Evolutionary conservation across 2,329 filamentous ascomycete species (phyloP).

Genomic region (Stylonectria norvegica): DNA sequence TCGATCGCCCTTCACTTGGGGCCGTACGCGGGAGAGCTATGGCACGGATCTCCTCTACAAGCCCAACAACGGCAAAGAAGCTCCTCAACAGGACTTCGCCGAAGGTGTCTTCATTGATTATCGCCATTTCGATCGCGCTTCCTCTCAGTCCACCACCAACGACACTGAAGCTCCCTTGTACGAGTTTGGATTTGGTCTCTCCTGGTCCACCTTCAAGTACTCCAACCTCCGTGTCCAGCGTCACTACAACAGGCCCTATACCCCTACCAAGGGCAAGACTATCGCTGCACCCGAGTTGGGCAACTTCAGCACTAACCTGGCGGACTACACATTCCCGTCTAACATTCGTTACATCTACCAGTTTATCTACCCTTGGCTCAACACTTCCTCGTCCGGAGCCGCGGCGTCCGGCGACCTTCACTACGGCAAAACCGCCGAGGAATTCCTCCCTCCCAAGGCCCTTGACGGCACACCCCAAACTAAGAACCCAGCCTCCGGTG

Average conservation of each 20-base stretch:
- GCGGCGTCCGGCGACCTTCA: slow-evolving; percentile 55
- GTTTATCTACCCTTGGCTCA: slow-evolving; percentile 71
- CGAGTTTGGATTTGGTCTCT: slow-evolving; percentile 78
- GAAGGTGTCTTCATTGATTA: slow-evolving; percentile 79
- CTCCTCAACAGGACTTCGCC: slow-evolving; percentile 69
- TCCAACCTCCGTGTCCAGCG: slow-evolving; percentile 60
- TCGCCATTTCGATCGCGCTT: slow-evolving; percentile 62
- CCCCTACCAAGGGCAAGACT: slow-evolving; percentile 59
- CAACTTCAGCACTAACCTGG: slow-evolving; percentile 58
- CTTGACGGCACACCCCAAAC: slow-evolving; percentile 56
- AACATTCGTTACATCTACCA: slow-evolving; percentile 48
- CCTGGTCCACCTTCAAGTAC: slow-evolving; percentile 76
- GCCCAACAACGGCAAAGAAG: slow-evolving; percentile 63
- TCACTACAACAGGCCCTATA: slow-evolving; percentile 49
- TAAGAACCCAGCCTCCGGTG: slow-evolving; percentile 46
- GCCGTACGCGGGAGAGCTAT: slow-evolving; percentile 63
- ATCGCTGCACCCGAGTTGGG: slow-evolving; percentile 61
- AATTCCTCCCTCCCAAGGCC: slow-evolving; percentile 60
- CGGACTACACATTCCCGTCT: slow-evolving; percentile 67
- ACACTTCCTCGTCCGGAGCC: slow-evolving; percentile 55
- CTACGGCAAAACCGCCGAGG: slow-evolving; percentile 56
- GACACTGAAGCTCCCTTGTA: slow-evolving; percentile 59
- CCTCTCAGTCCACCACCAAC: slow-evolving; percentile 28
- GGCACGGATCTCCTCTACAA: slow-evolving; percentile 64
- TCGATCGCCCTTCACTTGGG: slow-evolving; percentile 79